Base-by-base conservation (phyloP, 768 basidiomycete species). In the Amanita pseudoporphyria region DNA sequence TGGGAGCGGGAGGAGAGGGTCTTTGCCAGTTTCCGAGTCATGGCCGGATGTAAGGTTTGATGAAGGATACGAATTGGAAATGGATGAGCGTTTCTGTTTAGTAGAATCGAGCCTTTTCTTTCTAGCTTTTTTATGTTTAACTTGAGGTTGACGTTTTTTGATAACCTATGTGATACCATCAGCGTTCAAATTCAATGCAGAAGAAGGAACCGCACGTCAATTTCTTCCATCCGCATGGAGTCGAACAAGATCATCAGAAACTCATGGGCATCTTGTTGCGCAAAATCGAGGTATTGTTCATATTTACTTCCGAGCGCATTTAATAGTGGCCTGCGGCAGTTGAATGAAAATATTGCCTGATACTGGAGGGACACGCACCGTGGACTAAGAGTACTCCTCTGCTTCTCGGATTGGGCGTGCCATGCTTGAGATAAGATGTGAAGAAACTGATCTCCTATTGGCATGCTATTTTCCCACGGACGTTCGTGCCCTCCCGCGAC, bases 181-280 rank as follows among this genome's bases (percentile, higher is more conserved):
- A 19, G 33, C 42, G 12, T 10, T n/a, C 45, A 40, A 24, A 18
- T 21, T 14, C 30, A 26, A 21, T 21, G 30, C 16, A 24, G 2
- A 53, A 18, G 45, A 22, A 21, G 35, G 32, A 12, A 22, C 64
- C 82, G 53, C 59, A 89, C 87, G 60, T 98, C 94, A 45, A 81
- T 70, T 64, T 97, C 93, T 62, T 97, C 94, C 90, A 94, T 94
- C 47, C 89, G 79, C 75, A 94, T 87, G 16, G 83, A 86, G 62
- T 96, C 94, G 33, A 96, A 70, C 52, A 97, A 71, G 54, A 93
- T 92, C 30, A 89, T 76, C 21, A 97, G 67, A 54, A 95, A 84
- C 68, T 98, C 94, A 62, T 96, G 94, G 19, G 93, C 90, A 60
- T 98, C 94, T 64, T 96, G 94, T 64, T 98, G 94, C 6, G 87